A percentile compares a stretch with the other conserved stretches of the same genome.
phyloP scores from a whole-genome alignment of 2,329 filamentous ascomycete genomes.

The Aspergillus latus region DNA sequence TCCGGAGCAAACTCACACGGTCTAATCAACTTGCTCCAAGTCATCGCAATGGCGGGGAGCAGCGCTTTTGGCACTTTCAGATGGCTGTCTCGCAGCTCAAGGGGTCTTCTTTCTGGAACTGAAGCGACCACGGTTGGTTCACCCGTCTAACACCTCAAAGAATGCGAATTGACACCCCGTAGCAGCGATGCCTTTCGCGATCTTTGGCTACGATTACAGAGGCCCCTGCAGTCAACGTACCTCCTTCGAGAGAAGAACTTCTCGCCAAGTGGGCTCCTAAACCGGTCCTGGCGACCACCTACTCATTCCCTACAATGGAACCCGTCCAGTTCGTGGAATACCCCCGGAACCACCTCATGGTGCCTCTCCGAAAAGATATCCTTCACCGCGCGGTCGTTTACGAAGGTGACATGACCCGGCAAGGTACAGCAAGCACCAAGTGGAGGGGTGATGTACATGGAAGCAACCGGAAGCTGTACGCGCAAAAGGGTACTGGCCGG shows the following conservation, averaged over 20 bases:
- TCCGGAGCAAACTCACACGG: neutral
- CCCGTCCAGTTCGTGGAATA: slow-evolving; percentile 76
- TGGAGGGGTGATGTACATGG: slow-evolving; percentile 81
- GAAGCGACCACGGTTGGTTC: slow-evolving; percentile 37
- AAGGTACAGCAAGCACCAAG: slow-evolving; percentile 82
- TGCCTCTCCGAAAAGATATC: slow-evolving; percentile 86
- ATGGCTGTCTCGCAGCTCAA: slow-evolving; percentile 40
- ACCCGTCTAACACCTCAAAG: neutral
- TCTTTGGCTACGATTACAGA: slow-evolving; percentile 52
- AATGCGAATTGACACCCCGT: slow-evolving; percentile 1
- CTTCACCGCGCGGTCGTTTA: slow-evolving; percentile 89
- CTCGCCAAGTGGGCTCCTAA: slow-evolving; percentile 44
- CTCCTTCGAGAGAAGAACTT: slow-evolving; percentile 28
- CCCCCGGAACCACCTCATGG: slow-evolving; percentile 75
- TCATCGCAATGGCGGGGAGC: slow-evolving; percentile 36
- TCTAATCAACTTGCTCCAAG: neutral
- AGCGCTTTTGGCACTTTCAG: slow-evolving; percentile 38
- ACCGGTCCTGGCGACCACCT: slow-evolving; percentile 78
- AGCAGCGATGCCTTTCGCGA: slow-evolving; percentile 47
- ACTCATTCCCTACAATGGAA: slow-evolving; percentile 86
- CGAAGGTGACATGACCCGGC: slow-evolving; percentile 84
- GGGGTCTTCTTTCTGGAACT: slow-evolving; percentile 34
- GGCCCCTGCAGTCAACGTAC: slow-evolving; percentile 26
- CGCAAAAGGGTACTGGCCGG: slow-evolving; percentile 80
- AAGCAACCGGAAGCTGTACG: slow-evolving; percentile 75